Evolutionary conservation across 1,284 basidiomycete genomes (phyloP).

Genomic region (Trichosporon faecale): DNA sequence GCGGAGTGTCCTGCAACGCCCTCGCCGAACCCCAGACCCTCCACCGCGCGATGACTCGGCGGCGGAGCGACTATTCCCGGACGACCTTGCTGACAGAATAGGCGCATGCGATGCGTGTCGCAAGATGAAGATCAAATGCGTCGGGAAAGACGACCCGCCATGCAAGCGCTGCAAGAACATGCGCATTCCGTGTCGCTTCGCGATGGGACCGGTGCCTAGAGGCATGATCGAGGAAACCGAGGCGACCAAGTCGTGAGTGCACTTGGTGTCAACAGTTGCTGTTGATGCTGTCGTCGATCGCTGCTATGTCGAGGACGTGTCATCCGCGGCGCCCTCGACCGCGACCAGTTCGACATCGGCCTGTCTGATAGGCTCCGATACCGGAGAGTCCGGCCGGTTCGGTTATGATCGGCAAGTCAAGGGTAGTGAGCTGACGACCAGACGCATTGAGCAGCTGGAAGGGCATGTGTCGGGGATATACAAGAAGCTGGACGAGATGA

Average conservation of each 20-base stretch:
- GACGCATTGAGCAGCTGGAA: constrained; percentile 19
- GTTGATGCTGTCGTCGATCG: neutral
- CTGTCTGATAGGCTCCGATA: neutral
- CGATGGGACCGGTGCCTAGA: constrained; percentile 11
- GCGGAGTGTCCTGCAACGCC: neutral
- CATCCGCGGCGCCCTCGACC: neutral
- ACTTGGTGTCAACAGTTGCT: too few relatives aligned
- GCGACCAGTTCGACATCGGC: neutral
- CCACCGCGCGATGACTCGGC: neutral
- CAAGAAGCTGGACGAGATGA: constrained; percentile 24
- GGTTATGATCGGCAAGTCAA: neutral
- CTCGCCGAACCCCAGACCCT: neutral
- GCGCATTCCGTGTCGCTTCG: constrained; percentile 27
- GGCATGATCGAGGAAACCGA: constrained; percentile 15
- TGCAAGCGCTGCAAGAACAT: constrained; percentile 28
- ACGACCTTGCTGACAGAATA: constrained; percentile 8
- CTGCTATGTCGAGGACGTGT: too few relatives aligned
- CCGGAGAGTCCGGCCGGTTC: neutral
- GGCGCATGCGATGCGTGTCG: constrained; percentile 25
- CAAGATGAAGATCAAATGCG: constrained; percentile 30
- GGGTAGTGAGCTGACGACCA: neutral
- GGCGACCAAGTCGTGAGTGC: neutral
- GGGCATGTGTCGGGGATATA: constrained; percentile 24
- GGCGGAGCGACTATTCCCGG: neutral
- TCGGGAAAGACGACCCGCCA: constrained; percentile 32